Conservation (phyloP, 345 rosid genomes). For the Populus deltoides region DNA sequence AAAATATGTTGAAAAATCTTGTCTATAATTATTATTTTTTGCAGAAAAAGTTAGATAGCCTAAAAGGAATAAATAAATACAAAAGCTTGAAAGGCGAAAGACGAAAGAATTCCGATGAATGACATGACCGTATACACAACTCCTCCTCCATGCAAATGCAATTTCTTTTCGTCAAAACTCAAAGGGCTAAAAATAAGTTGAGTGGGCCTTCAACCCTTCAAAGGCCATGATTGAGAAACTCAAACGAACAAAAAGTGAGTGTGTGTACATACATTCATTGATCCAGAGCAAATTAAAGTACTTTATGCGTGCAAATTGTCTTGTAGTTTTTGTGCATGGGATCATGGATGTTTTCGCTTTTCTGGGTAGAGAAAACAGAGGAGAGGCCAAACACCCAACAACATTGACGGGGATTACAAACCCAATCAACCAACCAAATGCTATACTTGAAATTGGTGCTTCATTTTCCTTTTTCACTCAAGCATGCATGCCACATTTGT, state of each 20-base stretch:
- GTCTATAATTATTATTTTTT: too few species aligned
- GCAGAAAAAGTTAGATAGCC: too few species aligned
- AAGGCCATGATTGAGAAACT: conserved; percentile 36
- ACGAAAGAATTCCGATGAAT: neutral
- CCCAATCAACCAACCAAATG: too few species aligned
- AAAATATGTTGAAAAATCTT: too few species aligned
- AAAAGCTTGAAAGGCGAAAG: neutral
- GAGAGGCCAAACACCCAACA: too few species aligned
- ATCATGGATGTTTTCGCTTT: neutral
- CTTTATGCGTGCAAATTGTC: neutral
- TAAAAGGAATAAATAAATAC: neutral
- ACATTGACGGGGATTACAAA: too few species aligned
- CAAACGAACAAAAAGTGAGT: conserved; percentile 21
- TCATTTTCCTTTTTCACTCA: too few species aligned
- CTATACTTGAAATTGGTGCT: too few species aligned
- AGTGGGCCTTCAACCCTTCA: conserved; percentile 28
- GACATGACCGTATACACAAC: neutral
- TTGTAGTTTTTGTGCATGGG: neutral
- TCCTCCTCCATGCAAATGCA: neutral
- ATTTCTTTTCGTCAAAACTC: neutral
- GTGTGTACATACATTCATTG: neutral
- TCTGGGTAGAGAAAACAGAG: too few species aligned
- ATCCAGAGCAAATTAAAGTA: neutral
- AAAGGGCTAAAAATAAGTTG: neutral
- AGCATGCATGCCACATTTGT: too few species aligned